Percentiles rank a stretch among this genome's conserved stretches.
Conservation (phyloP, 192 early-diverging fungal species). For the Podila epigama region DNA sequence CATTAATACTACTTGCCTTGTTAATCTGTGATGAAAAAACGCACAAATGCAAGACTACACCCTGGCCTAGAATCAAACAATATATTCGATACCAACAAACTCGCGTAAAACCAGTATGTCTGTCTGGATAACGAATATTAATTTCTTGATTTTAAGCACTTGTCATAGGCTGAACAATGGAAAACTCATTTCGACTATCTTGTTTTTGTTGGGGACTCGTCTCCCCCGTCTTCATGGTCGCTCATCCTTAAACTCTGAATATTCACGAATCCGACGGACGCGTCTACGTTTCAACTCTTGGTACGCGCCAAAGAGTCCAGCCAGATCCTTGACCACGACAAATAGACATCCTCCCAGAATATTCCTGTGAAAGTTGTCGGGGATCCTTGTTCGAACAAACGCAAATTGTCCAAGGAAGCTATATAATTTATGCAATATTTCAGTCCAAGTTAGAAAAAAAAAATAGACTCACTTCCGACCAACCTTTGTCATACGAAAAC, state of each 20-base stretch:
- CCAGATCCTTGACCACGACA: conserved; percentile 67
- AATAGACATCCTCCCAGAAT: conserved; percentile 64
- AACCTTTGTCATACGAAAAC: not conserved
- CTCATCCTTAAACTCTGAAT: conserved; percentile 44
- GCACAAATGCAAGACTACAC: too few species aligned
- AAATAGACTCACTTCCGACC: not conserved
- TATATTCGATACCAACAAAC: too few species aligned
- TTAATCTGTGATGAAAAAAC: too few species aligned
- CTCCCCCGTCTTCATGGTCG: not conserved
- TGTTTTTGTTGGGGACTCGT: not conserved
- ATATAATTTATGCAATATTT: not conserved
- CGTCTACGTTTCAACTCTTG: conserved; percentile 50
- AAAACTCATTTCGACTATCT: too few species aligned
- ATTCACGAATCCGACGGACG: conserved; percentile 45
- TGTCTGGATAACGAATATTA: too few species aligned
- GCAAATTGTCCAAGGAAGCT: conserved; percentile 57
- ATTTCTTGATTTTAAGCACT: too few species aligned
- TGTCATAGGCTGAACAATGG: too few species aligned
- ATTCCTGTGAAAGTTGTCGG: conserved; percentile 60
- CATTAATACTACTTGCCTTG: too few species aligned
- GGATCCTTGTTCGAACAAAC: conserved; percentile 53
- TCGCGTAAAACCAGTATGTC: too few species aligned
- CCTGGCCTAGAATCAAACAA: too few species aligned
- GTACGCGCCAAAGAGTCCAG: conserved; percentile 65
- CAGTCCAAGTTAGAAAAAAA: not conserved